Conservation (phyloP, 257 asterid species). For the Pogostemon cablin region DNA sequence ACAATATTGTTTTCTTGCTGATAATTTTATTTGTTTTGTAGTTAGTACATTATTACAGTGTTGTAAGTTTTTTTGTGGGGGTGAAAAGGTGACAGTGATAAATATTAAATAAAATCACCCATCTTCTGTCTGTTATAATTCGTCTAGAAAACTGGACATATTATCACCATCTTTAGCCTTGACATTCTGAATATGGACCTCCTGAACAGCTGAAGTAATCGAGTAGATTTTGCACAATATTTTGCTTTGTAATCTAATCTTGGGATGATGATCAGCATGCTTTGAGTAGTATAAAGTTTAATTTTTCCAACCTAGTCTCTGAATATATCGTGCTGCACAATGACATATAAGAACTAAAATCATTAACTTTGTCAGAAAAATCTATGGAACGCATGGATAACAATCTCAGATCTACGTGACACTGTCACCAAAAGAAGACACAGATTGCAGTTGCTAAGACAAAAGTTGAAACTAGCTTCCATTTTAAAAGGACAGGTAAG, state of each 20-base stretch:
- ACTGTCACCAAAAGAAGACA: conserved; percentile 87
- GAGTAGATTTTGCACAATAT: neutral
- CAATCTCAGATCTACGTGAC: conserved; percentile 87
- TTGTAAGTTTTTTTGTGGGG: neutral
- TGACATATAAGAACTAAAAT: conserved; percentile 6
- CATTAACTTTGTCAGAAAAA: conserved; percentile 56
- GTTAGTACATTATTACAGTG: neutral
- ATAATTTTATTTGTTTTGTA: neutral
- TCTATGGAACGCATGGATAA: conserved; percentile 96
- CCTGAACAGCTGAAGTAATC: neutral
- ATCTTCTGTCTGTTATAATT: conserved; percentile 4
- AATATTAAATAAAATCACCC: neutral
- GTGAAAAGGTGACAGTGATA: neutral
- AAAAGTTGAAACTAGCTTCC: conserved; percentile 90
- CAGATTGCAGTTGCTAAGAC: conserved; percentile 89
- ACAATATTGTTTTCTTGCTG: neutral
- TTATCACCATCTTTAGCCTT: conserved; percentile 9
- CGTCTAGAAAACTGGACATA: neutral
- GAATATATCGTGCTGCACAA: neutral
- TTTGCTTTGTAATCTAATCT: conserved; percentile 9
- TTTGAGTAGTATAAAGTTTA: neutral
- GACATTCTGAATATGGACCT: conserved; percentile 17
- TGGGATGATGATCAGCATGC: conserved; percentile 14
- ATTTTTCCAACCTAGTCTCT: conserved; percentile 12
- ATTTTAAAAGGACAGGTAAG: conserved; percentile 89